Conservation (phyloP, 805 yeast species). For the Candida ulmi region DNA sequence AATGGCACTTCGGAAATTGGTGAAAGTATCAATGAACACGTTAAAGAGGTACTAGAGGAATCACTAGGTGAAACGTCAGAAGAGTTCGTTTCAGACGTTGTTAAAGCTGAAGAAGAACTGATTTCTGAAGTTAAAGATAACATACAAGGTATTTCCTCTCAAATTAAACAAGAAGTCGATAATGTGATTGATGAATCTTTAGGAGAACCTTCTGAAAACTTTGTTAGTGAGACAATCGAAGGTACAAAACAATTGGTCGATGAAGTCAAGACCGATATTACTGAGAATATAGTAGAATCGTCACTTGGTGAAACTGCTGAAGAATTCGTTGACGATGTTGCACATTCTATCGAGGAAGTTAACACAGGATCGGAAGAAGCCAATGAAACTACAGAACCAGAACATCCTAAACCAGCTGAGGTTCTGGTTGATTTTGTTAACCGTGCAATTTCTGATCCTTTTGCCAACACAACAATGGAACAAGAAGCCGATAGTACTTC, state of each 20-base stretch:
- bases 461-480: neutral
- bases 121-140: neutral
- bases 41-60: neutral
- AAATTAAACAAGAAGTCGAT: neutral
- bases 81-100: neutral
- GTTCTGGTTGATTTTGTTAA: neutral
- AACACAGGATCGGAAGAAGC: neutral
- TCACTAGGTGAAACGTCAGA: conserved; percentile 1
- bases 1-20: conserved; percentile 2
- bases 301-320: neutral
- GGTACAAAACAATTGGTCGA: neutral
- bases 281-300: neutral
- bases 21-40: neutral
- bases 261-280: neutral
- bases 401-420: neutral
- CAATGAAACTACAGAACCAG: neutral
- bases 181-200: neutral
- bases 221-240: neutral
- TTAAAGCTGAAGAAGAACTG: neutral
- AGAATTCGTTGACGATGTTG: neutral
- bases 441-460: neutral
- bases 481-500: neutral
- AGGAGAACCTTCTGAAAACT: neutral
- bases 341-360: neutral
- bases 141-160: no score